phyloP scores from a whole-genome alignment of 352 stramenopile species.

The Pythium periplocum region DNA sequence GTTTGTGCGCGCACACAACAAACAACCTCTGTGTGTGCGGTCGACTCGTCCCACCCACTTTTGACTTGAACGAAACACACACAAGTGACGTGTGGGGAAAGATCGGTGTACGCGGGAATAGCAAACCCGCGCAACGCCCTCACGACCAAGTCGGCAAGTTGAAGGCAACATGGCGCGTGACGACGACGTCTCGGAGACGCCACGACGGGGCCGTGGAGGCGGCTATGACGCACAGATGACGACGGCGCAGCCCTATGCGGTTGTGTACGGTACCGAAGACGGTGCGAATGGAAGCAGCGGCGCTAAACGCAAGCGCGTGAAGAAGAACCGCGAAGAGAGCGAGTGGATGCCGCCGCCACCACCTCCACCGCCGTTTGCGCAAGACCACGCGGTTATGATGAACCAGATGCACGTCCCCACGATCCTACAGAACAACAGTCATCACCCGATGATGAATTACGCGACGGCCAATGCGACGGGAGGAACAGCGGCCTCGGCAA shows the following conservation, averaged over 20 bases:
- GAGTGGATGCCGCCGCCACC: slow-evolving; percentile 15
- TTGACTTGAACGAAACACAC: slow-evolving; percentile 18
- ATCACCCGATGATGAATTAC: no score
- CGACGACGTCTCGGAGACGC: slow-evolving; percentile 13
- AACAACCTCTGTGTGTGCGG: background rate
- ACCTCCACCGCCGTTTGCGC: slow-evolving; percentile 6
- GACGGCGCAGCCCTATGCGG: slow-evolving; percentile 44
- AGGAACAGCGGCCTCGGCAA: background rate
- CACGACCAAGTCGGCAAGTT: background rate
- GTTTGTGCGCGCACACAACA: background rate
- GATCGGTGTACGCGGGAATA: background rate
- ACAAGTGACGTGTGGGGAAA: background rate
- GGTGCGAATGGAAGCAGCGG: slow-evolving; percentile 4
- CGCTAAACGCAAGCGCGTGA: slow-evolving; percentile 47
- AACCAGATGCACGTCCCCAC: slow-evolving; percentile 14
- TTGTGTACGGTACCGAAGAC: slow-evolving; percentile 17
- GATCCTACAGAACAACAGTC: slow-evolving; percentile 10
- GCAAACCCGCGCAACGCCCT: no score
- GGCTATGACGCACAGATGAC: slow-evolving; percentile 27
- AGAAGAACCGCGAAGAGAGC: slow-evolving; percentile 28
- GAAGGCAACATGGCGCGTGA: slow-evolving; percentile 13
- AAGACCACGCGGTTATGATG: background rate
- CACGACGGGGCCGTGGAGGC: slow-evolving; percentile 1
- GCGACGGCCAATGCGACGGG: no score
- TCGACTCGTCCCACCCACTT: slow-evolving; percentile 18